Percentiles rank a stretch among this genome's conserved stretches.
Evolutionary conservation across 495 filamentous ascomycete genomes (phyloP).

Genomic region (Aspergillus ellipticus): DNA sequence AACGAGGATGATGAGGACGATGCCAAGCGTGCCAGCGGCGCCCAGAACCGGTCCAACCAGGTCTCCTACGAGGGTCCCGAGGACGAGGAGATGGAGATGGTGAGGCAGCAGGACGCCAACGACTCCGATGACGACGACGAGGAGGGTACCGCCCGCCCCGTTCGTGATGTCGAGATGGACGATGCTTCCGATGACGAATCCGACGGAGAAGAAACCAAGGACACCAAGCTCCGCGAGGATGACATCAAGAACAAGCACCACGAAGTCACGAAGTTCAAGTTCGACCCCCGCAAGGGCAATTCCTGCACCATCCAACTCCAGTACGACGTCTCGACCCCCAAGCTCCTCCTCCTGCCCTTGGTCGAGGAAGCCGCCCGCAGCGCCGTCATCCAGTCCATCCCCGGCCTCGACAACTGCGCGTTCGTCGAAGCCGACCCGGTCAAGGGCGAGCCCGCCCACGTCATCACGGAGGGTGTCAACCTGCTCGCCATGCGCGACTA

Average conservation of each 20-base stretch:
- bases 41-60: conserved; percentile 69
- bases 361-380: conserved; percentile 72
- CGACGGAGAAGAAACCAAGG: conserved; percentile 39
- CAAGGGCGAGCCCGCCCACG: conserved; percentile 50
- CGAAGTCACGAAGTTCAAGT: conserved; percentile 71
- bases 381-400: conserved; percentile 84
- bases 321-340: conserved; percentile 75
- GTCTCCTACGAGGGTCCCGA: conserved; percentile 89
- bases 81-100: conserved; percentile 79
- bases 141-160: conserved; percentile 17
- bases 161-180: conserved; percentile 29
- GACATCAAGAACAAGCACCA: conserved; percentile 61
- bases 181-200: conserved; percentile 32
- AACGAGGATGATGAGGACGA: conserved; percentile 80
- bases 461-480: conserved; percentile 84
- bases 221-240: conserved; percentile 54
- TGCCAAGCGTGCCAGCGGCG: conserved; percentile 74
- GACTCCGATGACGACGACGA: conserved; percentile 47
- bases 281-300: conserved; percentile 68
- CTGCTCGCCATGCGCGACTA: conserved; percentile 85
- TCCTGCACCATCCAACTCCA: conserved; percentile 80
- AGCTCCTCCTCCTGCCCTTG: conserved; percentile 86
- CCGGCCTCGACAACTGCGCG: conserved; percentile 66
- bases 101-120: conserved; percentile 40
- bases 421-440: conserved; percentile 62